phyloP scores from a whole-genome alignment of 2,329 filamentous ascomycete species.

The Colletotrichum neosansevieriae region DNA sequence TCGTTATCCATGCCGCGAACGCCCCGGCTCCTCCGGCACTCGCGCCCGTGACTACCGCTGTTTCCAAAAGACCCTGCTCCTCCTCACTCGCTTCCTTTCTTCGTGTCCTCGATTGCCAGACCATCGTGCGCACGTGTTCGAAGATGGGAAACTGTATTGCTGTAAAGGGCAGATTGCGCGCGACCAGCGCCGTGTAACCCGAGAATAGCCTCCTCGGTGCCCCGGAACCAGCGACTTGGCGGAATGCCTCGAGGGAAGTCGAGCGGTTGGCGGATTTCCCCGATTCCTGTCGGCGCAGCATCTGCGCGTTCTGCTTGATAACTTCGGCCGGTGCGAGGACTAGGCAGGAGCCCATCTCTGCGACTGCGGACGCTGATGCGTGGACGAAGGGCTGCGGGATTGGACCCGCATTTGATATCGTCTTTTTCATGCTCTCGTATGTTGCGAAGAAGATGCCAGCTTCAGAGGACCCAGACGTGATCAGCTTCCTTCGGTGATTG shows the following conservation, averaged over 20 bases:
- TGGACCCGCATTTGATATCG: constrained; percentile 65
- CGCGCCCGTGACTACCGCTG: constrained; percentile 76
- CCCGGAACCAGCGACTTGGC: constrained; percentile 64
- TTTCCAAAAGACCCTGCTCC: constrained; percentile 66
- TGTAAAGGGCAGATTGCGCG: constrained; percentile 88
- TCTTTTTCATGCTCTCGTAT: constrained; percentile 81
- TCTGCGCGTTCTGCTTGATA: constrained; percentile 94
- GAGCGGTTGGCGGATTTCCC: constrained; percentile 41
- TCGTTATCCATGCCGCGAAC: constrained; percentile 83
- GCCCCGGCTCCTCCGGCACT: constrained; percentile 82
- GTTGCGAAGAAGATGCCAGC: constrained; percentile 91
- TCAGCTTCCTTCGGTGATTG: not conserved
- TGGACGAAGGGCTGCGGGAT: constrained; percentile 79
- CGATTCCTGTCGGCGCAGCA: constrained; percentile 63
- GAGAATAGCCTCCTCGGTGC: constrained; percentile 69
- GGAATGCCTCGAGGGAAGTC: constrained; percentile 63
- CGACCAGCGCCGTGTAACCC: constrained; percentile 85
- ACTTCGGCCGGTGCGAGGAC: constrained; percentile 92
- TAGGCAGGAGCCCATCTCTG: constrained; percentile 86
- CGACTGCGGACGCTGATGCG: constrained; percentile 77
- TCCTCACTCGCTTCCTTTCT: constrained; percentile 42
- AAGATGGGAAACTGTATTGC: constrained; percentile 91
- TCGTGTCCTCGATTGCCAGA: constrained; percentile 56
- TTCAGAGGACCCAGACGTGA: constrained; percentile 46
- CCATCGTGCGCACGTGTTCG: constrained; percentile 72